Evolutionary conservation across 305 asterid species (phyloP).

Genomic region (Solanum aculeatissimum): DNA sequence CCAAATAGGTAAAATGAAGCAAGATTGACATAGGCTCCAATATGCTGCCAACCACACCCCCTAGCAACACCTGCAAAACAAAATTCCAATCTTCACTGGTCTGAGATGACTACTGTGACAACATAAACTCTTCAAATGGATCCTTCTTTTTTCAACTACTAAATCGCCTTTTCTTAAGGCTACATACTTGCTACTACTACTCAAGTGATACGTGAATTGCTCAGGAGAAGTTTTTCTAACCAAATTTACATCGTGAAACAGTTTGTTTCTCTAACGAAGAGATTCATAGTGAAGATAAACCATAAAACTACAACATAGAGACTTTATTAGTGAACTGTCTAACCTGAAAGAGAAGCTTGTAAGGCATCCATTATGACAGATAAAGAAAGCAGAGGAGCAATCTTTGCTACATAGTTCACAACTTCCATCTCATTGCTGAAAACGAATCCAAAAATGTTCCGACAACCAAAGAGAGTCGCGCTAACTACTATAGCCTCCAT

Average conservation of each 20-base stretch:
- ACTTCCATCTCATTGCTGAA: slow-evolving; percentile 65
- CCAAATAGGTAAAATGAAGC: slow-evolving; percentile 63
- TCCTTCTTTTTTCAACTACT: neutral
- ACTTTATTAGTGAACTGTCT: neutral
- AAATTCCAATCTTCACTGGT: neutral
- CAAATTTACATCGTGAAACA: too few relatives aligned
- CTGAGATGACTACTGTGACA: neutral
- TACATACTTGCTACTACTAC: neutral
- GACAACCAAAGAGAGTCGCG: slow-evolving; percentile 24
- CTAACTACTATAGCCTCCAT: slow-evolving; percentile 19
- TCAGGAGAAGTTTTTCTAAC: neutral
- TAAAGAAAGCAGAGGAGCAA: slow-evolving; percentile 62
- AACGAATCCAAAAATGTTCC: slow-evolving; percentile 44
- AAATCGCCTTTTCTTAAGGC: neutral
- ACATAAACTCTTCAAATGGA: neutral
- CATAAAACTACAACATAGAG: neutral
- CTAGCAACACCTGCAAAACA: slow-evolving; percentile 48
- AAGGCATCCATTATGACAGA: slow-evolving; percentile 35
- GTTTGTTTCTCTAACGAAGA: neutral
- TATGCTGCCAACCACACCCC: slow-evolving; percentile 81
- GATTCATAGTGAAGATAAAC: neutral
- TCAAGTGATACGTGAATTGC: neutral
- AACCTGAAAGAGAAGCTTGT: slow-evolving; percentile 59
- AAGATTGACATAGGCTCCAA: slow-evolving; percentile 66
- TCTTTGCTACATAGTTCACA: slow-evolving; percentile 39